Percentiles rank a stretch among this genome's conserved stretches.
Evolutionary conservation across 441 rosid species (phyloP).

Genomic region (Erysimum cheiri): DNA sequence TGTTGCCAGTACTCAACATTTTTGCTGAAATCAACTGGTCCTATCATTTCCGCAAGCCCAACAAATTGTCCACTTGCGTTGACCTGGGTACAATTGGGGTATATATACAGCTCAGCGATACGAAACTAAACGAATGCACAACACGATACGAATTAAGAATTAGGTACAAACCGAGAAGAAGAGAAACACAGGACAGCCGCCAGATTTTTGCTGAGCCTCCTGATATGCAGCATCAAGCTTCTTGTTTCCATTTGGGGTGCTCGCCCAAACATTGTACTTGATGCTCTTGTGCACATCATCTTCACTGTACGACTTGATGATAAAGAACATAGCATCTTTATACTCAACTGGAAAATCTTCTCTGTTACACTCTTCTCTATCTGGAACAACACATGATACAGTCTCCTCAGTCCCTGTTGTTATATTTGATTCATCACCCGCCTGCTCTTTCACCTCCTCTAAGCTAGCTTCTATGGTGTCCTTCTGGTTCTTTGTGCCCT

Average conservation of each 20-base stretch:
- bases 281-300: slow-evolving; percentile 94
- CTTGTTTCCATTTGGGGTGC: slow-evolving; percentile 94
- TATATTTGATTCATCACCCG: slow-evolving; percentile 41
- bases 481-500: slow-evolving; percentile 66
- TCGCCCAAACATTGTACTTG: slow-evolving; percentile 90
- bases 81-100: slow-evolving; percentile 50
- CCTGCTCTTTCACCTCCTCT: slow-evolving; percentile 34
- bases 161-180: slow-evolving; percentile 68
- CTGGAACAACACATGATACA: slow-evolving; percentile 47
- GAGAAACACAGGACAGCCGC: slow-evolving; percentile 73
- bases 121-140: neutral
- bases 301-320: slow-evolving; percentile 91
- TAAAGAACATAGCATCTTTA: slow-evolving; percentile 67
- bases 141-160: neutral
- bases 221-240: slow-evolving; percentile 85
- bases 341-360: slow-evolving; percentile 68
- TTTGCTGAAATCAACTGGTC: slow-evolving; percentile 81
- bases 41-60: slow-evolving; percentile 90
- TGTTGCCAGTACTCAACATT: slow-evolving; percentile 87
- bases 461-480: slow-evolving; percentile 38
- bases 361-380: slow-evolving; percentile 61
- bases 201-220: slow-evolving; percentile 73
- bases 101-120: neutral
- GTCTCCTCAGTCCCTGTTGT: slow-evolving; percentile 44
- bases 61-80: slow-evolving; percentile 94